phyloP scores from a whole-genome alignment of 805 yeast species.

The Ogataea salicorniae region DNA sequence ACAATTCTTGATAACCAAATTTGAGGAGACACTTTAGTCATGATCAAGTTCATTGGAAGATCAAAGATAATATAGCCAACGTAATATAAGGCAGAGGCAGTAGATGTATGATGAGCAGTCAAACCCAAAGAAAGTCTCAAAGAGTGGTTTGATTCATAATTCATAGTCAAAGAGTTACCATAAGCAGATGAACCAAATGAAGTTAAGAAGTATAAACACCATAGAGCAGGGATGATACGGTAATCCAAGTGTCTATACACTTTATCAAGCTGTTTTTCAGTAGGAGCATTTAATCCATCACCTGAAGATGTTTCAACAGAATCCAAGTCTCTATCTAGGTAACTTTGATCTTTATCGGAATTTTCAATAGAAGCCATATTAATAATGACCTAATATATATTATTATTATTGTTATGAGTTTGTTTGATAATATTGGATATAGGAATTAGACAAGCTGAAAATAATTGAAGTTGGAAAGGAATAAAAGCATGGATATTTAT shows the following conservation, averaged over 20 bases:
- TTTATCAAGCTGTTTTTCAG: constrained; percentile 36
- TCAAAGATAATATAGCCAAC: constrained; percentile 83
- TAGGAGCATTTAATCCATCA: neutral
- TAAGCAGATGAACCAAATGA: constrained; percentile 76
- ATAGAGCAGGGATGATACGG: constrained; percentile 76
- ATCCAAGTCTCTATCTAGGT: neutral
- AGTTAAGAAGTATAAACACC: constrained; percentile 73
- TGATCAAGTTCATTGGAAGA: constrained; percentile 79
- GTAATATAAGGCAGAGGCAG: constrained; percentile 75
- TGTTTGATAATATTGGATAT: no score
- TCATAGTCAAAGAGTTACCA: constrained; percentile 80
- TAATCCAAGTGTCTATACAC: constrained; percentile 59
- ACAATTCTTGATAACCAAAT: constrained; percentile 80
- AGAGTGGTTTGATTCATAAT: constrained; percentile 55
- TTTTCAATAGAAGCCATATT: neutral
- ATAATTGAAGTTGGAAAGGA: no score
- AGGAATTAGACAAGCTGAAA: no score
- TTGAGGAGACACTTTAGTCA: constrained; percentile 83
- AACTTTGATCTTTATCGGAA: neutral
- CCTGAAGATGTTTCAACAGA: neutral
- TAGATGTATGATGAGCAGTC: constrained; percentile 52
- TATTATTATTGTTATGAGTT: no score
- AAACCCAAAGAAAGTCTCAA: constrained; percentile 46
- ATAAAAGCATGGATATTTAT: no score
- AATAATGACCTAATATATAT: neutral